Evolutionary conservation across 805 yeast species (phyloP), one percentile per base, ranked within the genome.

Genomic region (Starmera caribaea): DNA sequence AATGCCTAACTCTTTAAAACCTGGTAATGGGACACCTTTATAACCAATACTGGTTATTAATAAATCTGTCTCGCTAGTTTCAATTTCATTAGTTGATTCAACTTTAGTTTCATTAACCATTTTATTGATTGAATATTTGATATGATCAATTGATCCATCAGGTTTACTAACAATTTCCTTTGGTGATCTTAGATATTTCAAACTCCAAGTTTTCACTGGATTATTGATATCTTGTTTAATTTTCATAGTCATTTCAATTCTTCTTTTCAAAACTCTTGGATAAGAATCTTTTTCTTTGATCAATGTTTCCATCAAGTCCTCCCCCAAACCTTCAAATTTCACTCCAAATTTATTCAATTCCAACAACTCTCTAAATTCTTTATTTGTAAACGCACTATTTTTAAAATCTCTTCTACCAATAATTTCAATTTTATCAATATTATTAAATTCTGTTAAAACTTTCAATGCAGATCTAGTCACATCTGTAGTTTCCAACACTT

Each of bases 341-440:
- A 67, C 66, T 0, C 78, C 77, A 32, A 63, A 62, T 27, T 65
- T 60, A 40, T 63, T 68, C 40, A 87, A 58, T 39, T 79, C 82
- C 53, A 89, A 64, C 30, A 90, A 62, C 54, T 92, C 97, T 54
- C 97, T 71, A 17, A 90, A 69, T 58, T 92, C 98, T 55, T 88
- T 90, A 48, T 85, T 90, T 3, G 97, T 82, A 57, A 89, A 92
- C 21, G 95, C 92, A 34, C 92, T 78, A 48, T 88, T 89, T 35
- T 80, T 57, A 16, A 87, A 65, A 3, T 96, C 97, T 54, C 97
- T 71, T 49, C 98, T 73, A 2, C 89, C 98, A 36, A 84, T 80
- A 16, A 92, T 73, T 36, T 73, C 72, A 13, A 92, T 84, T 6
- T 69, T 66, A 43, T 73, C 62, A n/a, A 92, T 79, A 0, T 58